Percentiles rank a stretch among this genome's conserved stretches.
Conservation (phyloP, 352 stramenopile genomes). For the Phytophthora sojae region DNA sequence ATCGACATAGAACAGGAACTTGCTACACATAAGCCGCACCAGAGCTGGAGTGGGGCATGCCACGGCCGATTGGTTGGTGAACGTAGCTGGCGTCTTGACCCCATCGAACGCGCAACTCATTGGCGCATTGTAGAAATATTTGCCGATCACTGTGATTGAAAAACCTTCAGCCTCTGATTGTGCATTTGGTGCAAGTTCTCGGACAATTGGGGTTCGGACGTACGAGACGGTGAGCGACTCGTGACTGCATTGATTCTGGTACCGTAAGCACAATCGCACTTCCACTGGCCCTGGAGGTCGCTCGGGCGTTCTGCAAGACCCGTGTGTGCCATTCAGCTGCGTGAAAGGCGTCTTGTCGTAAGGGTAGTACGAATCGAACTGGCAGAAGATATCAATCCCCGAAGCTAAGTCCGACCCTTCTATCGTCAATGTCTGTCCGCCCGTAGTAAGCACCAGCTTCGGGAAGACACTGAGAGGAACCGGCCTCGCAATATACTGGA, state of each 20-base stretch:
- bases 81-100: constrained; percentile 9
- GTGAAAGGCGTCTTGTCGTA: constrained; percentile 31
- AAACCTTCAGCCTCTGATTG: not conserved
- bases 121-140: constrained; percentile 25
- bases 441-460: constrained; percentile 6
- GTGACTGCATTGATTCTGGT: constrained; percentile 24
- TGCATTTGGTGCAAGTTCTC: not conserved
- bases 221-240: constrained; percentile 27
- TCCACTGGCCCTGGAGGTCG: constrained; percentile 35
- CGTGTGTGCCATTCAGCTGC: constrained; percentile 36
- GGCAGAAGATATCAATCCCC: constrained; percentile 17
- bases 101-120: constrained; percentile 30
- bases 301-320: constrained; percentile 42
- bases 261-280: constrained; percentile 43
- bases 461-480: constrained; percentile 14
- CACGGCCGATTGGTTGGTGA: constrained; percentile 27
- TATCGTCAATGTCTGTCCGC: constrained; percentile 27
- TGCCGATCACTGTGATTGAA: constrained; percentile 15
- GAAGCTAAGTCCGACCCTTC: constrained; percentile 15
- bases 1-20: constrained; percentile 29
- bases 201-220: constrained; percentile 16
- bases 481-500: constrained; percentile 31
- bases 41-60: constrained; percentile 7
- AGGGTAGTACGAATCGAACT: constrained; percentile 35
- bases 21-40: constrained; percentile 11